These are phyloP conservation scores for Condylostoma magnum DNA, from an alignment of 169 alveolate genomes.

Conservation along the genomic window DNA sequence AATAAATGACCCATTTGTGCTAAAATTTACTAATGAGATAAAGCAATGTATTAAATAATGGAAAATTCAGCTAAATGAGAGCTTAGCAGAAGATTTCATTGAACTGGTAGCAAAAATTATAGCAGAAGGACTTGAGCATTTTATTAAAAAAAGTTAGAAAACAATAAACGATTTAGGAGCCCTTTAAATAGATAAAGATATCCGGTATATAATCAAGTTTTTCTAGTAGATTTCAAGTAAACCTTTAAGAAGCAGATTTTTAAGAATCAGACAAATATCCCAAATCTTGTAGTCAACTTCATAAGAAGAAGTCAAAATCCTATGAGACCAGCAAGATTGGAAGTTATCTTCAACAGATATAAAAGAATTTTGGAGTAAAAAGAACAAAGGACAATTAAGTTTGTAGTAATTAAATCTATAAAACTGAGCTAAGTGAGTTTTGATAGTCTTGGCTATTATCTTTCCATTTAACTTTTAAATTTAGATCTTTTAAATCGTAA, in stretches of 20 bases:
- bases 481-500: too few species aligned
- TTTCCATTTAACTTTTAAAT: too few species aligned
- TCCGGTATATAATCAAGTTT: not conserved
- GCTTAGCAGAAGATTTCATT: not conserved
- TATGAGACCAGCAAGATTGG: conserved; percentile 1
- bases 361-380: too few species aligned
- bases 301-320: not conserved
- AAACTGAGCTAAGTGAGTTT: too few species aligned
- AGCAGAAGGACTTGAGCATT: not conserved
- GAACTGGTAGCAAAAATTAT: not conserved
- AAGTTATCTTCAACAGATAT: not conserved
- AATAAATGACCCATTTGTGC: conserved; percentile 26
- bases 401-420: too few species aligned
- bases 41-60: conserved; percentile 10
- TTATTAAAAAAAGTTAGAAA: not conserved
- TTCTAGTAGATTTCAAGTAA: not conserved
- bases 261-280: conserved; percentile 13
- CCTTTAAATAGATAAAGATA: conserved; percentile 11
- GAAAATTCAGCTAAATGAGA: conserved; percentile 3
- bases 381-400: too few species aligned
- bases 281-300: not conserved
- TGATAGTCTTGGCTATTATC: too few species aligned
- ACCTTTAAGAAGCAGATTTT: conserved; percentile 12
- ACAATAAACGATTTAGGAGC: conserved; percentile 20
- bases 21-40: not conserved